phyloP scores from a whole-genome alignment of 257 asterid species.

The Nicotiana undulata region DNA sequence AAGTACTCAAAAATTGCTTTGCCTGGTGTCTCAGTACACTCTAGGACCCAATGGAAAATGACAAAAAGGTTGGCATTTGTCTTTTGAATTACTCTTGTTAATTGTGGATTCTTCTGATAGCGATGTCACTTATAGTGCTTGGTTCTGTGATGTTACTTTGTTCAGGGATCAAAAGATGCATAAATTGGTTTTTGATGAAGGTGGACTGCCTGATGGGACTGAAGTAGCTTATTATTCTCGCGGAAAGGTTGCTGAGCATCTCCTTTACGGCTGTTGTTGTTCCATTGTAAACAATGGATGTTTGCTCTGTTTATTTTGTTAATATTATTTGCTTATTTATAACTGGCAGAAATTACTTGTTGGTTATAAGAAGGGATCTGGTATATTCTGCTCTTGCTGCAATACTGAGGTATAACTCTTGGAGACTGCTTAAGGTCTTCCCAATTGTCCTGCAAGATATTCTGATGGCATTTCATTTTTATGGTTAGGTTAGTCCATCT shows the following conservation, averaged over 20 bases:
- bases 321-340: constrained; percentile 15
- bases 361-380: constrained; percentile 84
- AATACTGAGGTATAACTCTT: constrained; percentile 54
- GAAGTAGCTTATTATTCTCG: constrained; percentile 87
- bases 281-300: neutral
- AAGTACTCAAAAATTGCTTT: constrained; percentile 40
- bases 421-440: constrained; percentile 12
- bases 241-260: constrained; percentile 64
- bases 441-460: constrained; percentile 9
- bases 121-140: constrained; percentile 4
- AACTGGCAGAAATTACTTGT: constrained; percentile 65
- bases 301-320: neutral
- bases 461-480: constrained; percentile 17
- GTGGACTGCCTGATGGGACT: constrained; percentile 92
- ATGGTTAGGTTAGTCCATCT: constrained; percentile 92
- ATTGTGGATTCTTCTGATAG: constrained; percentile 4
- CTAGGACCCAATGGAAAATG: constrained; percentile 60
- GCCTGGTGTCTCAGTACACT: constrained; percentile 31
- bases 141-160: constrained; percentile 12
- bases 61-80: constrained; percentile 71
- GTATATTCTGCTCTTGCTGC: constrained; percentile 90
- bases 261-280: neutral
- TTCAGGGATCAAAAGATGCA: constrained; percentile 92
- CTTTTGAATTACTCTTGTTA: neutral
- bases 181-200: constrained; percentile 79